Evolutionary conservation across 495 filamentous ascomycete genomes (phyloP).

Genomic region (Trichoderma parareesei): DNA sequence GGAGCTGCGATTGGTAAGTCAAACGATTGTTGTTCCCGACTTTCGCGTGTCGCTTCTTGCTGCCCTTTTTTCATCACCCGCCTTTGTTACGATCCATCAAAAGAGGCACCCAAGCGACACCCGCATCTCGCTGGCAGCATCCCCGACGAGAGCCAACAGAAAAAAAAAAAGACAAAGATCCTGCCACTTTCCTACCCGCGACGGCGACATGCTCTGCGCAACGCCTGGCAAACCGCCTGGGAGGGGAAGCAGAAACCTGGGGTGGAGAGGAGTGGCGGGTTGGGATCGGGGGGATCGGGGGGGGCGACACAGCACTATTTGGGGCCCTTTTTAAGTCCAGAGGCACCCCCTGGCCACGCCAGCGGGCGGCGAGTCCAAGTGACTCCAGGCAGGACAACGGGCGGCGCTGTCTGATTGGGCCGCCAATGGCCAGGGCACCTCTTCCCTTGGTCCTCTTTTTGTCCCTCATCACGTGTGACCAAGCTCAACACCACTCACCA

Average conservation of each 20-base stretch:
- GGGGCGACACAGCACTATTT: constrained; percentile 49
- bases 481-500: background rate
- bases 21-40: constrained; percentile 8
- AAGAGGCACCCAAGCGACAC: background rate
- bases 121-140: background rate
- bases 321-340: constrained; percentile 39
- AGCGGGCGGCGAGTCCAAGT: background rate
- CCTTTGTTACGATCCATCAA: background rate
- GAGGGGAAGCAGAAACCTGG: constrained; percentile 13
- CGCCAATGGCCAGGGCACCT: background rate
- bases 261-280: constrained; percentile 35
- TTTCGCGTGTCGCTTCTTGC: too few relatives aligned
- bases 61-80: background rate
- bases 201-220: background rate
- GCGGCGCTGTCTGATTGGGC: constrained; percentile 11
- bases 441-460: background rate
- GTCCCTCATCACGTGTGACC: background rate
- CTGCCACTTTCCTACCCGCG: background rate
- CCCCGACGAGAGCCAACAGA: too few relatives aligned
- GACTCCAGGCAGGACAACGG: constrained; percentile 4
- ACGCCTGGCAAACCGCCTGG: background rate
- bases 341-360: background rate
- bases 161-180: background rate
- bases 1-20: constrained; percentile 72
- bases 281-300: constrained; percentile 20